phyloP scores from a whole-genome alignment of 108 stramenopile species.

The Skeletonema potamos region DNA sequence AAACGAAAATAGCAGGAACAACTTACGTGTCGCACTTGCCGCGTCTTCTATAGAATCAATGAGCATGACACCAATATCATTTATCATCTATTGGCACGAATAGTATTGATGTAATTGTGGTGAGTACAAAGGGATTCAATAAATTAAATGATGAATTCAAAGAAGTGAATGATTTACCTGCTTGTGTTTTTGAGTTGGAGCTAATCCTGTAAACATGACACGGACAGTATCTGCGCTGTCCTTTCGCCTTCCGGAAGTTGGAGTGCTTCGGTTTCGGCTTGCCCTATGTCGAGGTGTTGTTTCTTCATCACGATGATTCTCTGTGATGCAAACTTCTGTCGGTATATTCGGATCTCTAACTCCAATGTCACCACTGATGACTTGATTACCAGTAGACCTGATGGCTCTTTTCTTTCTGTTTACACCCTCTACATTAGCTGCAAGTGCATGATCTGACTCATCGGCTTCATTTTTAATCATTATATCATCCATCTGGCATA shows the following conservation, averaged over 20 bases:
- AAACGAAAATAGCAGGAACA: neutral
- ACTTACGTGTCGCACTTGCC: slow-evolving; percentile 38
- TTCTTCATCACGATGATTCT: neutral
- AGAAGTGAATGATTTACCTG: slow-evolving; percentile 5
- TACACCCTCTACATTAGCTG: neutral
- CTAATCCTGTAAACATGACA: slow-evolving; percentile 43
- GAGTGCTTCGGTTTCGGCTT: neutral
- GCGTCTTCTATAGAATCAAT: slow-evolving; percentile 56
- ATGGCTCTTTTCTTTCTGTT: neutral
- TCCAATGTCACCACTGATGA: neutral
- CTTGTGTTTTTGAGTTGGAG: slow-evolving; percentile 21
- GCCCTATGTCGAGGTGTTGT: neutral
- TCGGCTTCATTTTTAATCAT: neutral
- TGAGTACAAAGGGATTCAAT: neutral
- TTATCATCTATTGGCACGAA: slow-evolving; percentile 34
- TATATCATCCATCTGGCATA: slow-evolving; percentile 18
- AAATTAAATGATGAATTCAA: neutral
- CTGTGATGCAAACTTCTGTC: neutral
- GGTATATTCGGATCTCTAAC: neutral
- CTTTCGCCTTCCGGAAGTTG: neutral
- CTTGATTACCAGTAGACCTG: neutral
- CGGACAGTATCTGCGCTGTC: slow-evolving; percentile 3
- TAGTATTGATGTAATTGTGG: neutral
- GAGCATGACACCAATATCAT: slow-evolving; percentile 53
- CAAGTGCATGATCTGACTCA: neutral